phyloP scores from a whole-genome alignment of 305 asterid species.

The Fraxinus latifolia region DNA sequence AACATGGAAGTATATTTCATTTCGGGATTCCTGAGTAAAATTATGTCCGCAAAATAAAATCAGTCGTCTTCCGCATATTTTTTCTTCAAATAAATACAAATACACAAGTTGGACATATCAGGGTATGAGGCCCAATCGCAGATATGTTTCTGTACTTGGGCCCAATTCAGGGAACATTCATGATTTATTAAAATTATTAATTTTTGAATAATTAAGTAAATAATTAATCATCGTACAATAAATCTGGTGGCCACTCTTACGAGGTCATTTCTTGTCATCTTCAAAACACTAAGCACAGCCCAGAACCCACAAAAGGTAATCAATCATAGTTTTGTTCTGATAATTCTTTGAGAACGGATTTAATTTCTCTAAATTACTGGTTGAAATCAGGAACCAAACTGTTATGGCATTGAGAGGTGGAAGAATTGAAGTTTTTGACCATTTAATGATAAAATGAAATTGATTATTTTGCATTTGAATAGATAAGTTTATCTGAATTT shows the following conservation, averaged over 20 bases:
- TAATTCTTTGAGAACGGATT: background rate
- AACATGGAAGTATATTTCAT: background rate
- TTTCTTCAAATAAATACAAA: background rate
- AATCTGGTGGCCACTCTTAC: background rate
- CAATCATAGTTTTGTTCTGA: background rate
- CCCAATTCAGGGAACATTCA: background rate
- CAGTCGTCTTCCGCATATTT: background rate
- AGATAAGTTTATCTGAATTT: background rate
- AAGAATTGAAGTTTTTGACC: background rate
- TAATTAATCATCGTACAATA: background rate
- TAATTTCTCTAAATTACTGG: background rate
- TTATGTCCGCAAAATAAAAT: background rate
- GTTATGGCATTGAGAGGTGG: background rate
- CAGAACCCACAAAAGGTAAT: background rate
- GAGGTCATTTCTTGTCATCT: background rate
- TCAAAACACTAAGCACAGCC: background rate
- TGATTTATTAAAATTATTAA: background rate
- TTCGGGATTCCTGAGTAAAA: background rate
- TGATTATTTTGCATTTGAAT: background rate
- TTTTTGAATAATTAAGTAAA: background rate
- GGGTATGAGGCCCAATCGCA: background rate
- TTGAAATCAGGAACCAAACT: background rate
- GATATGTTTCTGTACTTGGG: background rate
- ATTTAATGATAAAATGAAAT: background rate
- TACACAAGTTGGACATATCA: background rate